Evolutionary conservation across 2,329 filamentous ascomycete genomes (phyloP), one percentile per base, ranked within the genome.

Genomic region (Xylariaceae sp.): DNA sequence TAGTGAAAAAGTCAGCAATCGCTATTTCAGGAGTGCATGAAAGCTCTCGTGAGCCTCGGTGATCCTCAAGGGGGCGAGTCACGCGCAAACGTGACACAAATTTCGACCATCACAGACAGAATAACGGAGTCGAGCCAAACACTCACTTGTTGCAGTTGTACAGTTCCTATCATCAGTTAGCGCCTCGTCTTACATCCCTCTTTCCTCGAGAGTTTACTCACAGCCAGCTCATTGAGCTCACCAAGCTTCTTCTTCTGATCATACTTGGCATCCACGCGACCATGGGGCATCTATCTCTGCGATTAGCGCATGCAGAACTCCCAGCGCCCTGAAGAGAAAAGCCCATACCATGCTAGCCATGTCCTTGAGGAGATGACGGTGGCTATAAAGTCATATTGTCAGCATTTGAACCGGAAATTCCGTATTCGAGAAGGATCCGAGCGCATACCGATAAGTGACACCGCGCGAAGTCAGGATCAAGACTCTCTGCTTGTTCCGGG

Each of bases 251-350:
- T 92, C 78, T 97, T 97, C 56, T 91, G 94, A 75, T 99, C 94
- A 66, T 97, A 90, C 77, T 99, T 99, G 68, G 89, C 91, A 73
- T 99, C 94, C 78, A 96, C 96, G 71, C 91, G 87, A 66, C 88
- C 87, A 74, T 99, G 94, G 2, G 94, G 94, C 65, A 64, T 64
- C 62, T 64, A 18, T 15, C n/a, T 30, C 13, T 10, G 17, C 15
- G 17, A 30, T 62, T n/a, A 64, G 55, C 45, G 55, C 7, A 51
- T 51, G 17, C 4, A 49, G 10, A 13, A 34, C 10, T 13, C 48
- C 7, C 15, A 4, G 13, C 1, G 13, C 9, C 17, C 13, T 1
- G 47, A 34, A 47, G 17, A 4, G 17, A 3, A 10, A 55, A 39
- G 51, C 62, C 51, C 56, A 99, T 30, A 30, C 86, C 75, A 99